Evolutionary conservation across 176 grass and related monocot species (phyloP).

Genomic region (Luzula sylvatica): DNA sequence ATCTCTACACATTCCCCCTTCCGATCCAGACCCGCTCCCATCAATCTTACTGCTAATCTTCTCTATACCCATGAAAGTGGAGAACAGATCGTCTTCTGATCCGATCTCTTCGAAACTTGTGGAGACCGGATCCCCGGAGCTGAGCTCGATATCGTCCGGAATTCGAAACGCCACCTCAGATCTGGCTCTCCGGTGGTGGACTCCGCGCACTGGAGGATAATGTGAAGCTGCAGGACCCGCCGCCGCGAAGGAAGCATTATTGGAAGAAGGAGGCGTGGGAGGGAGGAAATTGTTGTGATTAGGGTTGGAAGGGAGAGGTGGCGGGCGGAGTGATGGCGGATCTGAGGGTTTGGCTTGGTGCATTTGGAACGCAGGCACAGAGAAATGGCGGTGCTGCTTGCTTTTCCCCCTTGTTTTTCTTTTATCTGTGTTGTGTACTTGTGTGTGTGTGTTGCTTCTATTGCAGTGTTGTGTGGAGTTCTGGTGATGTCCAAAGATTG

Average conservation of each 20-base stretch:
- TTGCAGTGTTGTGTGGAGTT: constrained; percentile 4
- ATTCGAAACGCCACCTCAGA: constrained; percentile 90
- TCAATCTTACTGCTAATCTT: constrained; percentile 55
- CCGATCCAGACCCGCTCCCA: constrained; percentile 32
- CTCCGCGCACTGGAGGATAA: constrained; percentile 30
- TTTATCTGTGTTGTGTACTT: constrained; percentile 2
- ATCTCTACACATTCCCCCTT: constrained; percentile 30
- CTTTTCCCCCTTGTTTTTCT: constrained; percentile 10
- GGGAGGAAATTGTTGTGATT: constrained; percentile 9
- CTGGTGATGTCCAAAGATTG: constrained; percentile 22
- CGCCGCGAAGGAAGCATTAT: constrained; percentile 5
- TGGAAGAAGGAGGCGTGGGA: background rate
- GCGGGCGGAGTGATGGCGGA: constrained; percentile 25
- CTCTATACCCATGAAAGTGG: constrained; percentile 97
- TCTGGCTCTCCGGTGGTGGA: constrained; percentile 92
- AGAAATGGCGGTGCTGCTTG: constrained; percentile 9
- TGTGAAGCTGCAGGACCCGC: background rate
- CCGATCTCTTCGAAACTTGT: constrained; percentile 70
- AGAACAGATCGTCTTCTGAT: constrained; percentile 97
- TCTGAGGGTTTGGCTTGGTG: constrained; percentile 47
- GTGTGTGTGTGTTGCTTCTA: background rate
- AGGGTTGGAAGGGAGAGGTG: constrained; percentile 30
- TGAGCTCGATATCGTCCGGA: constrained; percentile 62
- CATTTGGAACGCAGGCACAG: constrained; percentile 32
- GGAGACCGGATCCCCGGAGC: constrained; percentile 24